Base-by-base conservation (phyloP, 352 stramenopile species). In the Thalassiosira livingstoniorum region DNA sequence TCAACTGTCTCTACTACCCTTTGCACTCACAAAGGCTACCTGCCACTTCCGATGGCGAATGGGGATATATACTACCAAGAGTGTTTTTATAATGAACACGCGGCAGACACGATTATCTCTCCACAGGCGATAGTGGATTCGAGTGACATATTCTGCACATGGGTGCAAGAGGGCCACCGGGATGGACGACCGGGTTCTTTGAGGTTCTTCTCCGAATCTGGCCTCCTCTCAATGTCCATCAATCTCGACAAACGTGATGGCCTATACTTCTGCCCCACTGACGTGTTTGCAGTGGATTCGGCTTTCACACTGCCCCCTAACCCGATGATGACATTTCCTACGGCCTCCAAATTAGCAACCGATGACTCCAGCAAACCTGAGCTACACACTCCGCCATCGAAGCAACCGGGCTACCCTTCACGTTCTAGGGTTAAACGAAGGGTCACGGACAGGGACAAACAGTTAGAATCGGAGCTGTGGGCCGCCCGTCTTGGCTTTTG, bases 21-120 rank as follows among this genome's bases (percentile, higher is more conserved):
- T 7, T 72, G 64, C 43, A 72, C 64, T 15, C 27, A 72, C 13
- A 35, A 53, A n/a, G 64, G 64, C 15, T n/a, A 61, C 11, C 29
- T 72, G 1, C 64, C 64, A 34, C 13, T 72, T 1, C 29, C 42
- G 15, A 31, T 72, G 37, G 21, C 45, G 21, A 45, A 72, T 43
- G 64, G 64, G 32, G 58, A 25, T 5, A 25, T 61, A 2, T 60
- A 39, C 21, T 72, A 72, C 18, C 37, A 47, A 61, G 42, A 42
- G 1, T 57, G 32, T 15, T 43, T 45, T 23, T 72, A 72, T 29
- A 61, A 58, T n/a, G 27, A 11, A 61, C 45, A 61, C 2, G 64
- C 42, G 2, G 11, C 29, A 0, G 62, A 70, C 23, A 51, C 10
- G 13, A 53, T 70, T 18, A n/a, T 43, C 25, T 55, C 31, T 32